Conservation (phyloP, 805 yeast species). For the Scheffersomyces stipitis region DNA sequence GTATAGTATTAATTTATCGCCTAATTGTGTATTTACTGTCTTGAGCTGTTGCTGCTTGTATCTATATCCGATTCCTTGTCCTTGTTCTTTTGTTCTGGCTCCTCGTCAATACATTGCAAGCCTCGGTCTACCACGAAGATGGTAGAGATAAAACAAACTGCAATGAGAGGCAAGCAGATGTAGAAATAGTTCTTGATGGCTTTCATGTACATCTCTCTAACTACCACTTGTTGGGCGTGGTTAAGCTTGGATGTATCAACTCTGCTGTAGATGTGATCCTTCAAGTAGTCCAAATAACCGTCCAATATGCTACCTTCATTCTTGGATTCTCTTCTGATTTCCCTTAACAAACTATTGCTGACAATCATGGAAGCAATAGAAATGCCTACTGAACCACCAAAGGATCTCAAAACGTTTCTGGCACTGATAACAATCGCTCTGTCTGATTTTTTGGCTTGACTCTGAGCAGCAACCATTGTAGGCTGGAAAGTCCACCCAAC, state of each 20-base stretch:
- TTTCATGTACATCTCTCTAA: constrained; percentile 29
- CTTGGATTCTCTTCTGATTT: constrained; percentile 12
- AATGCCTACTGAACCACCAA: constrained; percentile 36
- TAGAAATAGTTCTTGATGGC: constrained; percentile 34
- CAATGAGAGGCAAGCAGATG: constrained; percentile 35
- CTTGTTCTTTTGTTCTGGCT: background rate
- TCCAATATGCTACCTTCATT: constrained; percentile 5
- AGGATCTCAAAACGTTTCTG: constrained; percentile 32
- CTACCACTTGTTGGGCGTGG: constrained; percentile 17
- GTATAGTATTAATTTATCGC: too few relatives aligned
- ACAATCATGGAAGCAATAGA: constrained; percentile 30
- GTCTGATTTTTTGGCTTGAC: constrained; percentile 28
- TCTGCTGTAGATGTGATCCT: constrained; percentile 22
- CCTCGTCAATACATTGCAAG: constrained; percentile 37
- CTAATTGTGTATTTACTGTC: background rate
- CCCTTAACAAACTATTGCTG: constrained; percentile 21
- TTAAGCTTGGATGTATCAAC: constrained; percentile 21
- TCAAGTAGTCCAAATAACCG: constrained; percentile 18
- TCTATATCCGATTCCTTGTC: background rate
- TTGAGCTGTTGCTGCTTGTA: background rate
- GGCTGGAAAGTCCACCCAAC: constrained; percentile 26
- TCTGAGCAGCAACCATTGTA: constrained; percentile 27
- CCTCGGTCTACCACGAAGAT: constrained; percentile 36
- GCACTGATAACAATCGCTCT: constrained; percentile 35
- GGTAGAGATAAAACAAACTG: constrained; percentile 28